phyloP scores from a whole-genome alignment of 2,329 filamentous ascomycete species.

The Xylariaceae sp. region DNA sequence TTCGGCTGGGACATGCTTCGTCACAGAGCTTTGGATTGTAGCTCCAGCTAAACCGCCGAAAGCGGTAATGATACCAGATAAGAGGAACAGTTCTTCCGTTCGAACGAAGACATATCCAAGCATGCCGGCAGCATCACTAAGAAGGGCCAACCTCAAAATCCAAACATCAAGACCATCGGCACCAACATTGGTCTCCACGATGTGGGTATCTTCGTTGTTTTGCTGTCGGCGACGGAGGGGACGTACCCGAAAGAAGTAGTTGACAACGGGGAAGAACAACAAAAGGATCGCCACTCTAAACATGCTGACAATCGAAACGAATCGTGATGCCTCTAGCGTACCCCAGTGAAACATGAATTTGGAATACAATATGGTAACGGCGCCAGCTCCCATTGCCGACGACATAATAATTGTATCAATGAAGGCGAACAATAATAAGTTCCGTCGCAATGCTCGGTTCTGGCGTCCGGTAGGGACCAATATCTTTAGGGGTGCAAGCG shows the following conservation, averaged over 20 bases:
- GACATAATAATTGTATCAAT: conserved; percentile 82
- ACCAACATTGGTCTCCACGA: conserved; percentile 55
- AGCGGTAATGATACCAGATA: conserved; percentile 68
- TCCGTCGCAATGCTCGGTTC: conserved; percentile 62
- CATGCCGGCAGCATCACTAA: conserved; percentile 73
- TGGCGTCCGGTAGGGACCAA: conserved; percentile 68
- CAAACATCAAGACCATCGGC: conserved; percentile 74
- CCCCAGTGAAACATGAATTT: conserved; percentile 79
- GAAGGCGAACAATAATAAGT: conserved; percentile 74
- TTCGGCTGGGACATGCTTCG: conserved; percentile 84
- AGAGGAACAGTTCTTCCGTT: conserved; percentile 60
- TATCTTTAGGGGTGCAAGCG: conserved; percentile 72
- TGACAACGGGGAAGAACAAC: conserved; percentile 69
- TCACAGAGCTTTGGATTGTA: conserved; percentile 77
- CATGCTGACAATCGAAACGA: conserved; percentile 74
- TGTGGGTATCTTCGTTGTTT: conserved; percentile 31
- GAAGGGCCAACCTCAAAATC: conserved; percentile 68
- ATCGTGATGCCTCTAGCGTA: conserved; percentile 73
- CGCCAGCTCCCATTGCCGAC: conserved; percentile 72
- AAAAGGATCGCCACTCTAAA: conserved; percentile 74
- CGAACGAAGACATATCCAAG: conserved; percentile 68
- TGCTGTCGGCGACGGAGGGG: conserved; percentile 40
- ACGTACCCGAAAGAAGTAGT: conserved; percentile 65
- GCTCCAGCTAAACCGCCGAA: conserved; percentile 83
- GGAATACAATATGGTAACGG: conserved; percentile 80